Evolutionary conservation across 768 basidiomycete genomes (phyloP), one percentile per base, ranked within the genome.

Genomic region (Podaxis rugospora): DNA sequence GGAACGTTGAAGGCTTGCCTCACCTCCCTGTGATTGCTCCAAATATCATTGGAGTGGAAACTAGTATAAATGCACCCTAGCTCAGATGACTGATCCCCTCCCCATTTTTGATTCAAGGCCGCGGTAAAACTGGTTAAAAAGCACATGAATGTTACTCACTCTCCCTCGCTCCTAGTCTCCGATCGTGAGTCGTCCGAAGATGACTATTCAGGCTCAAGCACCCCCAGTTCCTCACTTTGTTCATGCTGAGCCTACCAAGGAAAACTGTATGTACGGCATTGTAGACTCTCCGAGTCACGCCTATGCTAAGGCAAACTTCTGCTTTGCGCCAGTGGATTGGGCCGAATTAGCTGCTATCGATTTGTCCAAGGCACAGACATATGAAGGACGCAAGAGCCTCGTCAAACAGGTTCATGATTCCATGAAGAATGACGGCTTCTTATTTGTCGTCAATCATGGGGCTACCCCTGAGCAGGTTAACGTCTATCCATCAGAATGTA

Each of bases 271-370:
- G 59, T 47, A 23, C n/a, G n/a, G 13, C 44, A 3, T 13, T 18
- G 14, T 44, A 44, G 16, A 18, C 27, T 58, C 21, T 46, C 16
- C 6, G 28, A 40, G 28, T 37, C 18, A 37, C 49, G 21, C 10
- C 40, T 18, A 14, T 32, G 28, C 28, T 57, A 11, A 57, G 21
- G 11, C 23, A 50, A 16, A 36, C 39, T 5, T 5, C 18, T 16
- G 42, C 42, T n/a, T 61, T 37, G 23, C 25, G 57, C 37, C 35
- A 69, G 66, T 72, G 57, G 71, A 71, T 39, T 70, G 64, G 50
- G 83, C 79, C 3, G 78, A 82, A 25, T 74, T 85, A 7, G 70
- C 79, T 1, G 71, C 79, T 44, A 75, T 85, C 52, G 82, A 84
- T 64, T 65, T 85, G 18, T 71, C 80, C 21, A 71, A 75, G 59